Evolutionary conservation across 2,329 filamentous ascomycete genomes (phyloP).

Genomic region (Trichoderma sp.): DNA sequence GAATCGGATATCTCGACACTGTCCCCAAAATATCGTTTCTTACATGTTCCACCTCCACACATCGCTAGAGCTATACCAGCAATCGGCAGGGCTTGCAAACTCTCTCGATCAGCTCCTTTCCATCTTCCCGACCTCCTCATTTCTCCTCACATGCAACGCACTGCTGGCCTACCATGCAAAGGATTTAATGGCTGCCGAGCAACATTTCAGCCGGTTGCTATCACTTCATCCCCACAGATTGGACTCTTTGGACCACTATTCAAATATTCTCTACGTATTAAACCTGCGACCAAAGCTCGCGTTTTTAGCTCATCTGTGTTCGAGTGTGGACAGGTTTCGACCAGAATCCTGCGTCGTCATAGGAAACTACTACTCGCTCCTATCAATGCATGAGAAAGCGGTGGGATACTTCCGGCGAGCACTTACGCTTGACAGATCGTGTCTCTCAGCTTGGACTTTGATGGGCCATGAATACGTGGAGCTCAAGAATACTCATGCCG

Average conservation of each 20-base stretch:
- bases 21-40: conserved; percentile 88
- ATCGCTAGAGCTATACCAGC: conserved; percentile 88
- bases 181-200: conserved; percentile 65
- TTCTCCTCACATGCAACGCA: conserved; percentile 85
- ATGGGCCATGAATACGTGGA: conserved; percentile 99
- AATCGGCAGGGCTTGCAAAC: conserved; percentile 69
- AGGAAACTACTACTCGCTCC: conserved; percentile 93
- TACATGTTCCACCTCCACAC: conserved; percentile 92
- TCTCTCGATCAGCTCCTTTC: conserved; percentile 73
- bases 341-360: conserved; percentile 96
- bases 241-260: conserved; percentile 92
- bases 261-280: conserved; percentile 95
- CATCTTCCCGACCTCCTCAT: conserved; percentile 86
- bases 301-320: conserved; percentile 87
- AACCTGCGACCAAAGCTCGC: conserved; percentile 83
- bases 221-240: conserved; percentile 72
- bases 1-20: conserved; percentile 64
- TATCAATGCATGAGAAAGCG: conserved; percentile 95
- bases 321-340: conserved; percentile 88
- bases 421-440: conserved; percentile 82
- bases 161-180: conserved; percentile 89
- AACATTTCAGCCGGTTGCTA: conserved; percentile 74
- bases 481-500: conserved; percentile 96
- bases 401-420: conserved; percentile 97
- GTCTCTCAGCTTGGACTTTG: conserved; percentile 92